Evolutionary conservation across 495 filamentous ascomycete genomes (phyloP).

Genomic region (Penicillium herquei): DNA sequence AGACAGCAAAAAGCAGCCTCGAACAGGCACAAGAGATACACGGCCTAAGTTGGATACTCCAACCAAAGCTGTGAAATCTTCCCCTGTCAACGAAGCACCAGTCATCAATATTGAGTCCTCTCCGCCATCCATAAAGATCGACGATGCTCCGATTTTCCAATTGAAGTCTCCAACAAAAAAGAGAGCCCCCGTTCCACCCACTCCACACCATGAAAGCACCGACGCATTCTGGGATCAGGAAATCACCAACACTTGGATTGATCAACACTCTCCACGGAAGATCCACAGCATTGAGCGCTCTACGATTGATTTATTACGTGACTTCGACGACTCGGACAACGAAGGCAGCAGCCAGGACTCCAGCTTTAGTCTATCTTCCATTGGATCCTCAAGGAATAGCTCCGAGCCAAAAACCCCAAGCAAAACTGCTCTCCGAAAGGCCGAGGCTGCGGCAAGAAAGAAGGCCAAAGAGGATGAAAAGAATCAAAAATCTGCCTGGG

Average conservation of each 20-base stretch:
- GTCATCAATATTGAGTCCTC: too few species aligned
- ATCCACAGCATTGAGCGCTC: constrained; percentile 7
- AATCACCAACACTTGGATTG: constrained; percentile 77
- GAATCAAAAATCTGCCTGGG: constrained; percentile 49
- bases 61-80: not conserved
- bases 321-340: constrained; percentile 32
- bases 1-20: constrained; percentile 23
- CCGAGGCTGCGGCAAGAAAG: constrained; percentile 34
- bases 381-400: too few species aligned
- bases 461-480: constrained; percentile 39
- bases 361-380: not conserved
- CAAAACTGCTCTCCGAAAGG: constrained; percentile 47
- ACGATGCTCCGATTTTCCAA: not conserved
- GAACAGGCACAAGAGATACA: constrained; percentile 19
- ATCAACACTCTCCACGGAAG: constrained; percentile 70
- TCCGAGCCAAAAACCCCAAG: constrained; percentile 33
- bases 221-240: constrained; percentile 82
- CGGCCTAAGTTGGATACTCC: constrained; percentile 19
- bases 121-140: constrained; percentile 7
- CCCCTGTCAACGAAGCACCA: too few species aligned
- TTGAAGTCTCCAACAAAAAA: constrained; percentile 54
- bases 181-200: constrained; percentile 47
- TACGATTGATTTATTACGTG: constrained; percentile 26
- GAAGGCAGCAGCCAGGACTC: constrained; percentile 16
- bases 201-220: constrained; percentile 62